Percentiles rank a stretch among this genome's conserved stretches.
phyloP scores from a whole-genome alignment of 306 rosid species.

The Alnus rubra region DNA sequence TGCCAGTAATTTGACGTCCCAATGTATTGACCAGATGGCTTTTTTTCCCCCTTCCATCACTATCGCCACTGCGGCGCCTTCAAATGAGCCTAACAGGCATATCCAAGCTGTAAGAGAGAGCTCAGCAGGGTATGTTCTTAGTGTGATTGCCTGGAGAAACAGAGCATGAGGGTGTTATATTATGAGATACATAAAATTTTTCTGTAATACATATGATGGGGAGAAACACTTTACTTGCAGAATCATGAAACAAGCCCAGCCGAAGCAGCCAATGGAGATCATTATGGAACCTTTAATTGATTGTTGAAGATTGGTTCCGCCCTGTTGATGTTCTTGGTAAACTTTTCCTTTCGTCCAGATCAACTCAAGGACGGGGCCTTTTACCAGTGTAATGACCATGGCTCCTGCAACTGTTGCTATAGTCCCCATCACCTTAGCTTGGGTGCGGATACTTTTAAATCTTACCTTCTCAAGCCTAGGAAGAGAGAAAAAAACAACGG shows the following conservation, averaged over 20 bases:
- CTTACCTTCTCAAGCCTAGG: conserved; percentile 73
- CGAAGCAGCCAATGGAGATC: conserved; percentile 69
- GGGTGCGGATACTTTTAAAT: conserved; percentile 57
- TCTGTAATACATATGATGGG: neutral
- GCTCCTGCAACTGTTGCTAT: conserved; percentile 82
- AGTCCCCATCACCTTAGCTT: conserved; percentile 83
- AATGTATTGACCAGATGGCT: conserved; percentile 61
- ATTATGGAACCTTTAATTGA: conserved; percentile 63
- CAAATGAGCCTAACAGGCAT: conserved; percentile 70
- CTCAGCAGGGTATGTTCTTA: conserved; percentile 72
- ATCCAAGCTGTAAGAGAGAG: conserved; percentile 93
- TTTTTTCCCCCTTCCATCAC: conserved; percentile 67
- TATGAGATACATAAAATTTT: neutral
- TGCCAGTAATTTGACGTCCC: conserved; percentile 57
- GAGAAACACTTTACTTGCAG: conserved; percentile 56
- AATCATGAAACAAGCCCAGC: conserved; percentile 77
- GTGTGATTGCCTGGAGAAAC: conserved; percentile 59
- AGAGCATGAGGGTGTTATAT: conserved; percentile 4
- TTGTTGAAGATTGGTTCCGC: conserved; percentile 40
- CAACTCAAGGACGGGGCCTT: conserved; percentile 68
- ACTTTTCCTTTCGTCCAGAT: conserved; percentile 41
- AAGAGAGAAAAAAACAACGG: neutral
- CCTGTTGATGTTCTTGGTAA: conserved; percentile 22
- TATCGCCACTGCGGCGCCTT: conserved; percentile 68
- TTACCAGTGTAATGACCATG: conserved; percentile 75